A percentile compares a stretch with the other conserved stretches of the same genome.
These are phyloP conservation scores for Fomitopsis pulvina DNA, from an alignment of 768 basidiomycete species.

Conservation along the genomic window DNA sequence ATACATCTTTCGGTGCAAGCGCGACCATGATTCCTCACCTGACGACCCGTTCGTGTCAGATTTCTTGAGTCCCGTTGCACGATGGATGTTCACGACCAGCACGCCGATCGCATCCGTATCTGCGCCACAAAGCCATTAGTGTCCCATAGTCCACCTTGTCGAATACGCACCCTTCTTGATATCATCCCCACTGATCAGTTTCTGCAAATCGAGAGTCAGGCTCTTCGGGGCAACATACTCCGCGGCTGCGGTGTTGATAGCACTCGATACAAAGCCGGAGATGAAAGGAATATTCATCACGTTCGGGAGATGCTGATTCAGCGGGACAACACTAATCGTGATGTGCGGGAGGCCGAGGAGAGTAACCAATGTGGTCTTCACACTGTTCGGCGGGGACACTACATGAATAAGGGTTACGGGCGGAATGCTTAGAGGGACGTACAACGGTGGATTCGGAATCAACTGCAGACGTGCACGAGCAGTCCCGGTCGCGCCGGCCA, in stretches of 20 bases:
- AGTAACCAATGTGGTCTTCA: slow-evolving; percentile 44
- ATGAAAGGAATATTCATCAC: slow-evolving; percentile 74
- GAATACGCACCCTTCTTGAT: slow-evolving; percentile 35
- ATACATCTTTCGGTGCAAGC: background rate
- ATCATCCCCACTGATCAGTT: slow-evolving; percentile 50
- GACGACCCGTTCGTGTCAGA: slow-evolving; percentile 32
- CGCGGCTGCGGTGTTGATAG: slow-evolving; percentile 54
- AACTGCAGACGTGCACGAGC: slow-evolving; percentile 65
- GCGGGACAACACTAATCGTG: slow-evolving; percentile 57
- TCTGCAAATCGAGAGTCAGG: slow-evolving; percentile 62
- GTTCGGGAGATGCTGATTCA: slow-evolving; percentile 58
- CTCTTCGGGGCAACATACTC: slow-evolving; percentile 68
- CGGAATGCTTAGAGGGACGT: background rate
- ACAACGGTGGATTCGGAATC: slow-evolving; percentile 65
- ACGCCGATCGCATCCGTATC: slow-evolving; percentile 57
- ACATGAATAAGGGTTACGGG: background rate
- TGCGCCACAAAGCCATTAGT: background rate
- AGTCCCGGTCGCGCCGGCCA: slow-evolving; percentile 58
- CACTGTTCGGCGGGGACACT: slow-evolving; percentile 24
- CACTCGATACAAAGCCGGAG: slow-evolving; percentile 59
- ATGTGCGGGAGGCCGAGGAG: slow-evolving; percentile 67
- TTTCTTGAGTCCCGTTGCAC: slow-evolving; percentile 44
- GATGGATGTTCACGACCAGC: slow-evolving; percentile 56
- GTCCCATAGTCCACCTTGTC: background rate
- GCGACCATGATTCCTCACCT: slow-evolving; percentile 18